Percentiles rank a stretch among this genome's conserved stretches.
Evolutionary conservation across 106 monocot genomes (phyloP).

Genomic region (Dendrobium nobile): DNA sequence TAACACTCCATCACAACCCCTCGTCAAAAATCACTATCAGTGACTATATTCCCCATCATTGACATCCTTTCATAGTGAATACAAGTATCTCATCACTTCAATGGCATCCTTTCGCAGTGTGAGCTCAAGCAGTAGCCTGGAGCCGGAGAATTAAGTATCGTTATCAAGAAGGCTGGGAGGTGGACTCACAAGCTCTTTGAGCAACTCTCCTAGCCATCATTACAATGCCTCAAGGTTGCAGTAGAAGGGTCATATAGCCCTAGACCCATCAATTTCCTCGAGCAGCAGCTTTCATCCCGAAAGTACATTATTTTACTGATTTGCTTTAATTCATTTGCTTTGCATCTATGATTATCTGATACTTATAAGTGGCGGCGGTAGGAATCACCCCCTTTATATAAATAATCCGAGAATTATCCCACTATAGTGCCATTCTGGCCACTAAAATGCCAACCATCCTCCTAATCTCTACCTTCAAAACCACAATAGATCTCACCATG

Average conservation of each 20-base stretch:
- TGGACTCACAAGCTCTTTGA: constrained; percentile 61
- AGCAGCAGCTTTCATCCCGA: no score
- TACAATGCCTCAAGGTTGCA: constrained; percentile 36
- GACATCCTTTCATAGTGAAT: no score
- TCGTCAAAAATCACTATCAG: no score
- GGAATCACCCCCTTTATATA: no score
- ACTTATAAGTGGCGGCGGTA: constrained; percentile 44
- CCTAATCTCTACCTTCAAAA: constrained; percentile 64
- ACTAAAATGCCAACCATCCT: constrained; percentile 37
- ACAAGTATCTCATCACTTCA: constrained; percentile 43
- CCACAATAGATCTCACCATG: constrained; percentile 55
- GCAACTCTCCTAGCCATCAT: constrained; percentile 15
- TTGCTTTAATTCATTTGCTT: background rate
- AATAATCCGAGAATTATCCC: background rate
- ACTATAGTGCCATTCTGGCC: constrained; percentile 16
- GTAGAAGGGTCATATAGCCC: constrained; percentile 70
- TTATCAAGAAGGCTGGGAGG: constrained; percentile 73
- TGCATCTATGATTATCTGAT: constrained; percentile 64
- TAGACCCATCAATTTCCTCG: constrained; percentile 7
- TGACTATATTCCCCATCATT: no score
- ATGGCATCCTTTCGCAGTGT: constrained; percentile 73
- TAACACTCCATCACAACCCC: no score
- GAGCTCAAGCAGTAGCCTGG: constrained; percentile 44
- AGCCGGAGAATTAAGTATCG: constrained; percentile 49
- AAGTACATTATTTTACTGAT: background rate